Evolutionary conservation across 441 rosid genomes (phyloP), one percentile per base, ranked within the genome.

Genomic region (Omphalea diandra): DNA sequence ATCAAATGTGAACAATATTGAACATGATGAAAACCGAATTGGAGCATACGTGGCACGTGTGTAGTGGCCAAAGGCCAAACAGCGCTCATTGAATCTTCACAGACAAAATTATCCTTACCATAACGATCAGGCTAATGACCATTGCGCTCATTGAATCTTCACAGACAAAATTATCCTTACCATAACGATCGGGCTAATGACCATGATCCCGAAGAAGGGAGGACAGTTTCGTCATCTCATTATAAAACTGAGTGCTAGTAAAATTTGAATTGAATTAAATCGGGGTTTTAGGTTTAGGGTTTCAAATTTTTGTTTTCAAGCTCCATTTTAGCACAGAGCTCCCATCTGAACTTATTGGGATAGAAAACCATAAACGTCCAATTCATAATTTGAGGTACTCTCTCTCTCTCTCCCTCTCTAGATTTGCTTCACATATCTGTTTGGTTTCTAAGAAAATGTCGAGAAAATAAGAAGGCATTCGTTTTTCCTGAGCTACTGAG

Each of bases 261-360:
- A 53, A 7, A 26, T 67, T 67, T 67, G 71, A 53, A 53, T 54
- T 9, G 7, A 62, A 31, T 40, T 59, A 43, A 41, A 26, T 26
- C 52, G 33, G 11, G 27, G 62, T 27, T 54, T 54, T 10, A 40
- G n/a, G 63, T 17, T 67, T 79, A 68, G 81, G 87, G 81, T 74
- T 82, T 73, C n/a, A 40, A 63, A 71, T 26, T 43, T 11, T 41
- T 5, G 41, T 2, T 15, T 8, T 62, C 26, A 5, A 33, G 17
- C 74, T 47, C 47, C 24, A 40, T 41, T 27, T 27, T 1, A 1
- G 61, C 24, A 36, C 36, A 41, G 49, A 15, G 35, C 52, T 67
- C 5, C 49, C 27, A 6, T 27, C 56, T 31, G 22, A 31, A 55
- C 33, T 29, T 69, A n/a, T 31, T 14, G 56, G 56, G 53, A 58